A percentile compares a stretch with the other conserved stretches of the same genome.
Conservation (phyloP, 1,284 basidiomycete genomes). For the Mycosarcoma mackinlayi region DNA sequence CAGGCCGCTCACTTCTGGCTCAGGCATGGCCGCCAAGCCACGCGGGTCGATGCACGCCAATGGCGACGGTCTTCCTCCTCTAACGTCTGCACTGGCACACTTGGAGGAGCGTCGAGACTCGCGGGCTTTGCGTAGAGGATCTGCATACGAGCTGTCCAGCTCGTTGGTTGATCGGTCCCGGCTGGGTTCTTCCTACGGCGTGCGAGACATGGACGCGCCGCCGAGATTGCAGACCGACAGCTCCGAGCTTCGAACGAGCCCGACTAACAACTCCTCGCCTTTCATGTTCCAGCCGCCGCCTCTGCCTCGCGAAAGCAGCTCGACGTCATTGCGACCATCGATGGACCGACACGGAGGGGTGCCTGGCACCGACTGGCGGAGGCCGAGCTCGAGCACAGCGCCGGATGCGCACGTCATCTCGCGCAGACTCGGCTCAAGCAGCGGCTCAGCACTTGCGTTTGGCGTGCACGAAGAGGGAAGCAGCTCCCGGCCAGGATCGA, state of each 20-base stretch:
- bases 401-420: slow-evolving; percentile 47
- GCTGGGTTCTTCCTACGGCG: slow-evolving; percentile 29
- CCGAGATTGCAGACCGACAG: slow-evolving; percentile 39
- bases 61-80: slow-evolving; percentile 26
- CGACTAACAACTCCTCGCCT: slow-evolving; percentile 50
- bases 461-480: slow-evolving; percentile 25
- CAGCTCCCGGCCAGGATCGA: slow-evolving; percentile 34
- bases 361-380: slow-evolving; percentile 30
- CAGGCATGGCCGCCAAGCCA: slow-evolving; percentile 18
- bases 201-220: slow-evolving; percentile 17
- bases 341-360: slow-evolving; percentile 22
- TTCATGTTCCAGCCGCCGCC: slow-evolving; percentile 61
- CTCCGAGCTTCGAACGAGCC: slow-evolving; percentile 49
- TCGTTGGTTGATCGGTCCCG: slow-evolving; percentile 12
- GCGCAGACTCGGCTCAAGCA: slow-evolving; percentile 32
- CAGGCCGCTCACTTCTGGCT: slow-evolving; percentile 40
- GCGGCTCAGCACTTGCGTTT: slow-evolving; percentile 17
- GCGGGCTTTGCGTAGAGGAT: slow-evolving; percentile 26
- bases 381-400: slow-evolving; percentile 44
- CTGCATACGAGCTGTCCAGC: slow-evolving; percentile 17
- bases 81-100: slow-evolving; percentile 28
- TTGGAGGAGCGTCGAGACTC: slow-evolving; percentile 36
- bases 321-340: slow-evolving; percentile 19
- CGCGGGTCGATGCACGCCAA: slow-evolving; percentile 20
- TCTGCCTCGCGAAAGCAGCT: slow-evolving; percentile 39